Percentiles rank a stretch among this genome's conserved stretches.
Conservation (phyloP, 176 grass and related monocot genomes). For the Rhynchospora tenuis region DNA sequence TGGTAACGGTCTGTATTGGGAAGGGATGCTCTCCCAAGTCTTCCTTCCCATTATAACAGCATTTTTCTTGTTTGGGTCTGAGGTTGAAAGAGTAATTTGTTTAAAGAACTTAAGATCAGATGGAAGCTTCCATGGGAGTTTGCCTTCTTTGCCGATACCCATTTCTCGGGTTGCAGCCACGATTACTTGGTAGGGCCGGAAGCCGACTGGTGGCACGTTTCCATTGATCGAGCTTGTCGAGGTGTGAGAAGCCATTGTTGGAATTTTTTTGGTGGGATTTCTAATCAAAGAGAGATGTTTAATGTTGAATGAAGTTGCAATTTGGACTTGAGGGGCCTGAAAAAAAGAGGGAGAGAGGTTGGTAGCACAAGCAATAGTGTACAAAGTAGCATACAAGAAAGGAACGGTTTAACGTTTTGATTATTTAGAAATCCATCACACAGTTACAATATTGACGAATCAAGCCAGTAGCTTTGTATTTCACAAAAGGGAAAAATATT, state of each 20-base stretch:
- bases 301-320: background rate
- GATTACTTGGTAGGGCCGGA: constrained; percentile 64
- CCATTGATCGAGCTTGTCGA: constrained; percentile 22
- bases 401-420: background rate
- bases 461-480: background rate
- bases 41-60: constrained; percentile 88
- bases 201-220: constrained; percentile 5
- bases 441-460: background rate
- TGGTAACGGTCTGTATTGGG: constrained; percentile 48
- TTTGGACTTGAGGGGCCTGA: background rate
- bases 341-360: background rate
- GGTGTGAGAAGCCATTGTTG: constrained; percentile 20
- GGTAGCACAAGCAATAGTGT: background rate
- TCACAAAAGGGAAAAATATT: background rate
- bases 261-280: background rate
- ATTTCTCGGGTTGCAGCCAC: constrained; percentile 72
- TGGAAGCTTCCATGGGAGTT: constrained; percentile 72
- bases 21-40: constrained; percentile 81
- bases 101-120: constrained; percentile 79
- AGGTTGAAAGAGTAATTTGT: constrained; percentile 55
- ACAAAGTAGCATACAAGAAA: background rate
- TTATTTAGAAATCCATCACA: background rate
- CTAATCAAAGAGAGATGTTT: background rate
- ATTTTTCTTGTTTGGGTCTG: constrained; percentile 75
- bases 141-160: constrained; percentile 78